A percentile compares a stretch with the other conserved stretches of the same genome.
Evolutionary conservation across 768 basidiomycete genomes (phyloP).

Genomic region (Amanita pseudoporphyria): DNA sequence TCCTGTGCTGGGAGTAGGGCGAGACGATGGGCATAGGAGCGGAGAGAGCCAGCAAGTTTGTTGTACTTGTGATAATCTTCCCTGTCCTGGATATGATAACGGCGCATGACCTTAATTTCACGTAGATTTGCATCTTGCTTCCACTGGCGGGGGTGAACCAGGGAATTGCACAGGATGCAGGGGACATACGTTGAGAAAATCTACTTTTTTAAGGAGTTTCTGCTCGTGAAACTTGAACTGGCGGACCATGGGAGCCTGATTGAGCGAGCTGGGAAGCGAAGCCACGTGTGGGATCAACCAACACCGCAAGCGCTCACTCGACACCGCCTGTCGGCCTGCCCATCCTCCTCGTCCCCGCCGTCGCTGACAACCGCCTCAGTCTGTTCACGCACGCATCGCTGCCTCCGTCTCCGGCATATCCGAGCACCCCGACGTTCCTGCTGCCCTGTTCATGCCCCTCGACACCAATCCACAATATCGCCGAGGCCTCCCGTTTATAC

Average conservation of each 20-base stretch:
- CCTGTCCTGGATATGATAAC: conserved; percentile 91
- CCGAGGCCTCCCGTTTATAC: conserved; percentile 10
- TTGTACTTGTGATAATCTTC: conserved; percentile 99
- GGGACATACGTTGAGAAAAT: conserved; percentile 77
- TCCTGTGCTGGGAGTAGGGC: conserved; percentile 85
- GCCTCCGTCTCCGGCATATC: conserved; percentile 10
- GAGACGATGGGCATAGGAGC: conserved; percentile 78
- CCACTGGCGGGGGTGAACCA: conserved; percentile 50
- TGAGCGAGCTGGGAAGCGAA: no score
- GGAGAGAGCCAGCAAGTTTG: conserved; percentile 82
- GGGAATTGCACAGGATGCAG: background rate
- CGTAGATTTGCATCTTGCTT: conserved; percentile 88
- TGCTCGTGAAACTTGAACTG: conserved; percentile 96
- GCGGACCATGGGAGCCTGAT: conserved; percentile 68
- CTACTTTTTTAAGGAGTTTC: conserved; percentile 91
- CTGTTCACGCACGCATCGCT: no score
- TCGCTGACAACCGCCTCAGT: conserved; percentile 11
- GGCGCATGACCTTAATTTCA: conserved; percentile 88
- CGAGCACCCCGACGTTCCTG: no score
- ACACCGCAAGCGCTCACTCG: conserved; percentile 17
- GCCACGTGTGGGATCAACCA: conserved; percentile 31
- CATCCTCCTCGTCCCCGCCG: conserved; percentile 11
- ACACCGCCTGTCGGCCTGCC: background rate
- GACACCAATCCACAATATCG: conserved; percentile 10
- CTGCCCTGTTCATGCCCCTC: background rate